A percentile compares a stretch with the other conserved stretches of the same genome.
Conservation (phyloP, 2,329 filamentous ascomycete species). For the Cladosporium velox region DNA sequence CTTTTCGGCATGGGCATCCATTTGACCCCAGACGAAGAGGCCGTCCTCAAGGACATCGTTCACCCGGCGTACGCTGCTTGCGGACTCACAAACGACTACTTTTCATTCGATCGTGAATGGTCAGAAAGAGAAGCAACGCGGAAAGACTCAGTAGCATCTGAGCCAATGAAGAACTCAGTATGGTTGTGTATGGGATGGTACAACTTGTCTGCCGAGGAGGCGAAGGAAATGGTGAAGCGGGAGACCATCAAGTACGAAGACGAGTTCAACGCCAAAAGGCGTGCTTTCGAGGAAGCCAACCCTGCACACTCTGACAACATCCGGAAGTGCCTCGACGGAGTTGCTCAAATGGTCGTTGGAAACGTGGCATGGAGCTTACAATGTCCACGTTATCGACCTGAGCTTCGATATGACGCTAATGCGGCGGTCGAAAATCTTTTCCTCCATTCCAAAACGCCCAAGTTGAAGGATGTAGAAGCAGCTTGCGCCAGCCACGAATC, state of each 20-base stretch:
- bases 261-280: background rate
- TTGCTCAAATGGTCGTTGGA: background rate
- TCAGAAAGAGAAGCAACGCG: background rate
- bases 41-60: background rate
- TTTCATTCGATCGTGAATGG: slow-evolving; percentile 6
- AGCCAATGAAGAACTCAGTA: slow-evolving; percentile 1
- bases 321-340: background rate
- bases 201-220: background rate
- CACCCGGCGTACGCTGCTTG: background rate
- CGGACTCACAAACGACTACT: slow-evolving; percentile 7
- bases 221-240: background rate
- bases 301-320: background rate
- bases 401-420: background rate
- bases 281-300: background rate
- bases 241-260: background rate
- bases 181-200: slow-evolving; percentile 9
- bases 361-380: slow-evolving; percentile 1
- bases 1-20: slow-evolving; percentile 1
- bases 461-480: background rate
- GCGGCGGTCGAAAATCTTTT: background rate
- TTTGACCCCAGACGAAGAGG: background rate
- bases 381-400: background rate
- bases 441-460: background rate
- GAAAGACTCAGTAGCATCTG: background rate
- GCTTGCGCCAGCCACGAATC: background rate